Evolutionary conservation across 441 rosid genomes (phyloP), one percentile per base, ranked within the genome.

Genomic region (Pelargonium fulgidum): DNA sequence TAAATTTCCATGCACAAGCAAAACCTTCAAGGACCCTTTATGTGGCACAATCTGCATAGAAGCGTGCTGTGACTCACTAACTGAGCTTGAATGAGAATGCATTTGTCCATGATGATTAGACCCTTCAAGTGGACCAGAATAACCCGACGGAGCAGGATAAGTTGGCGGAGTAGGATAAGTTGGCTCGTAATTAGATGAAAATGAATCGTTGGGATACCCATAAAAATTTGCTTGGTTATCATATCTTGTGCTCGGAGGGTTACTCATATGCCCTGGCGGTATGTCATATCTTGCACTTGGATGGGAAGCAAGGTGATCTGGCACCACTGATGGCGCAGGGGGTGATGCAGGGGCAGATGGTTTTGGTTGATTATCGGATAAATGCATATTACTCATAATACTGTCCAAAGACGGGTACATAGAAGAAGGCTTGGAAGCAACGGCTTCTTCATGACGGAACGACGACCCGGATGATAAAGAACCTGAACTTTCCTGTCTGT

Each of bases 1-100:
- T 78, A 94, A 78, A 78, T 90, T 84, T 17, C 99, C 99, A 65
- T 94, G 99, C 63, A 94, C 67, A 39, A 94, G 82, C 65, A 88
- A 79, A 74, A 86, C 89, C 77, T 73, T 87, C 81, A 81, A 67
- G 42, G 95, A 89, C 65, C 86, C 90, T 78, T 80, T 72, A 70
- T 56, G 78, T 10, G 85, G 88, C 5, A 88, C 87, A 68, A 92
- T 74, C 78, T 84, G 89, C 81, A 68, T 76, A 19, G 42, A 73
- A 69, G 73, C 47, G 29, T 77, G 80, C 29, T 78, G 84, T 6
- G 89, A 75, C 48, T 75, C 92, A 64, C 47, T 20, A 52, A 86
- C 81, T 0, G 91, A 85, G 65, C 64, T 33, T 0, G 85, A 67
- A 72, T 76, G 73, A 50, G 74, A 61, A 76, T 78, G 61, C 22